These are phyloP conservation scores for Calonectria montana DNA, from an alignment of 2,329 filamentous ascomycete species.

Conservation along the genomic window DNA sequence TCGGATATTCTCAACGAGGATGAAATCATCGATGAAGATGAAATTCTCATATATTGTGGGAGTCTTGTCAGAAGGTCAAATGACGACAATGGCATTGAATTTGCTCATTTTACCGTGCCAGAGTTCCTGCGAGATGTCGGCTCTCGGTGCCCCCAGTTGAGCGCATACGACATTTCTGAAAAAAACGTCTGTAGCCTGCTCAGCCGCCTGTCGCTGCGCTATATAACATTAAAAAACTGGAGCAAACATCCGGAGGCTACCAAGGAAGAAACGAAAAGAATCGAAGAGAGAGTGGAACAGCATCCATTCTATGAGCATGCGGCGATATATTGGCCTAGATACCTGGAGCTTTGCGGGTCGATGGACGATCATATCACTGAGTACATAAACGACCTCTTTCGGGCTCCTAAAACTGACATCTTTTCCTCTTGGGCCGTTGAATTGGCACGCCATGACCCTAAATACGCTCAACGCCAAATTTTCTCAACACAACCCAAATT, in stretches of 20 bases:
- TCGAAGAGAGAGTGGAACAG: background rate
- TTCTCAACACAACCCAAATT: background rate
- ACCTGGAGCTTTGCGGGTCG: background rate
- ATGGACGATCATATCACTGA: background rate
- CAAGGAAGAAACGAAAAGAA: background rate
- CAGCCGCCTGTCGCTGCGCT: background rate
- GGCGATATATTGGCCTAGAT: background rate
- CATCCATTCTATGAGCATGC: background rate
- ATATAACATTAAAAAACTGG: background rate
- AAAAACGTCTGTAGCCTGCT: background rate
- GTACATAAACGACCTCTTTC: background rate
- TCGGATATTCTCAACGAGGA: background rate
- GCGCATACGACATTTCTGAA: background rate
- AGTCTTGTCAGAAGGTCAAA: constrained; percentile 5
- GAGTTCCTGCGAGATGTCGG: too few relatives aligned
- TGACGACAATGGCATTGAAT: background rate
- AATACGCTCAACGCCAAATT: too few relatives aligned
- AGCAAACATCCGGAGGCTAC: background rate
- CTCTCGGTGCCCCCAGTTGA: background rate
- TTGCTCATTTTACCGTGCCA: too few relatives aligned
- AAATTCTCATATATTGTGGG: constrained; percentile 9
- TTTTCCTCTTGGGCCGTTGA: background rate
- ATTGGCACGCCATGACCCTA: background rate
- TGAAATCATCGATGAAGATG: background rate
- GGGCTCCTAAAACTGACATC: background rate